phyloP scores from a whole-genome alignment of 2,329 filamentous ascomycete species.

The Didymosphaeria variabile region DNA sequence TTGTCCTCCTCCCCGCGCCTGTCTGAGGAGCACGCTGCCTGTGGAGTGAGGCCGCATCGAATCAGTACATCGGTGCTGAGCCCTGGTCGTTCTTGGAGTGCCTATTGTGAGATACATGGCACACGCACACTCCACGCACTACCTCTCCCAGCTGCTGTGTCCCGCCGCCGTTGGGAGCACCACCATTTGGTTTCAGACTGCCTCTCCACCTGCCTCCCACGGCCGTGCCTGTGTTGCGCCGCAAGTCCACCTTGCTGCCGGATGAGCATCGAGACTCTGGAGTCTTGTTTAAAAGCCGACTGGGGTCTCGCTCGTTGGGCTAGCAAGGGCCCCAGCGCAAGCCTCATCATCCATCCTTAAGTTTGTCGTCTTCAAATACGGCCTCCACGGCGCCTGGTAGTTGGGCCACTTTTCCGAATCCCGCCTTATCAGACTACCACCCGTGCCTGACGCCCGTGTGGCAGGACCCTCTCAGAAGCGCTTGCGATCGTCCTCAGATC shows the following conservation, averaged over 20 bases:
- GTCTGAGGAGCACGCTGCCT: constrained; percentile 41
- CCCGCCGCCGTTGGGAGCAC: constrained; percentile 35
- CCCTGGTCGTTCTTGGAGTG: constrained; percentile 5
- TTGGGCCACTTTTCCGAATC: constrained; percentile 21
- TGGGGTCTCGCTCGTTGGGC: constrained; percentile 37
- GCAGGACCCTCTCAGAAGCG: constrained; percentile 37
- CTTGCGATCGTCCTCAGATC: constrained; percentile 46
- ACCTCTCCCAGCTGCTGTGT: constrained; percentile 45
- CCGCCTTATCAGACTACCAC: constrained; percentile 17
- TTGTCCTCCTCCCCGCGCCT: constrained; percentile 31
- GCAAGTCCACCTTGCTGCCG: constrained; percentile 33
- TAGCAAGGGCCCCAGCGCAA: constrained; percentile 44
- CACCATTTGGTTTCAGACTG: constrained; percentile 46
- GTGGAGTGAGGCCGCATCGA: constrained; percentile 38
- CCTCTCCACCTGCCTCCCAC: constrained; percentile 39
- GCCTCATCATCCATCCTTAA: constrained; percentile 39
- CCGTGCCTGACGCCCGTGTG: constrained; percentile 40
- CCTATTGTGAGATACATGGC: constrained; percentile 38
- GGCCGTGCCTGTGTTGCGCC: constrained; percentile 39
- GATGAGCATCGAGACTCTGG: constrained; percentile 35
- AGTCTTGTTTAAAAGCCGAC: constrained; percentile 39
- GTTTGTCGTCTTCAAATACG: constrained; percentile 38
- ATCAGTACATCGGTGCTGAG: constrained; percentile 25
- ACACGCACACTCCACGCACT: constrained; percentile 42
- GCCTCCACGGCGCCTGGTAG: constrained; percentile 30